Evolutionary conservation across 164 flowering plant genomes (phyloP).

Genomic region (grape (Vitis vinifera)): ASM3070453v1 NC_081821.1:3267501-3268000

Average conservation of each 20-base stretch:
- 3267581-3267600: conserved; percentile 13
- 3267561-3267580: conserved; percentile 89
- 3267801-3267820: conserved; percentile 63
- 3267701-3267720: conserved; percentile 79
- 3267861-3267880: neutral
- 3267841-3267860: neutral
- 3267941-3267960: conserved; percentile 95
- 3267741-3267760: conserved; percentile 95
- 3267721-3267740: conserved; percentile 90
- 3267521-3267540: conserved; percentile 85
- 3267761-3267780: conserved; percentile 87
- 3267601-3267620: conserved; percentile 3
- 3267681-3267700: conserved; percentile 90
- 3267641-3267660: conserved; percentile 98
- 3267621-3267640: neutral
- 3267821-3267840: neutral
- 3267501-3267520: conserved; percentile 94
- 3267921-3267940: conserved; percentile 43
- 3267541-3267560: conserved; percentile 87
- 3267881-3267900: neutral
- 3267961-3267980: conserved; percentile 95
- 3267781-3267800: conserved; percentile 97
- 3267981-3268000: conserved; percentile 97
- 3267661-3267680: conserved; percentile 99
- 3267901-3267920: neutral